Evolutionary conservation across 306 rosid genomes (phyloP), one percentile per base, ranked within the genome.

Genomic region (Lotus japonicus): DNA sequence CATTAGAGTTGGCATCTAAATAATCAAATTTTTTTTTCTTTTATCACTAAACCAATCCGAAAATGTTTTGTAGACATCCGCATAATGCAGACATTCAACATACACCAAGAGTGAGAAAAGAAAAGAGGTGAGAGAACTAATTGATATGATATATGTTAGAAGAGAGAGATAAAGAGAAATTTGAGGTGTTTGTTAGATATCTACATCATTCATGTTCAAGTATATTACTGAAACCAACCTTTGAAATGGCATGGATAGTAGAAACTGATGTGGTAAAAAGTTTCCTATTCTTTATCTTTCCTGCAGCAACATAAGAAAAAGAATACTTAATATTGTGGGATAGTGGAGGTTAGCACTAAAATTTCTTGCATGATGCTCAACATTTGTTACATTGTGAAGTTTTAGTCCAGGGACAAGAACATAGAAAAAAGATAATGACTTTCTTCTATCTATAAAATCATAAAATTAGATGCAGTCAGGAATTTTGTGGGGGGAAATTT

Each of bases 281-380:
- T 69, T 86, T 84, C 83, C 86, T 84, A 74, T 43, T 77, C 59
- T 68, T 77, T 77, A 80, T 77, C 31, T 62, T 79, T 80, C 89
- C 92, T 89, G 92, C 90, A 84, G 16, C 44, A 72, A 60, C 18
- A 62, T 64, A 68, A 13, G 72, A 79, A 70, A 54, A 60, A 73
- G 44, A 52, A 42, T 26, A 44, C 56, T 79, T 68, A 43, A 61
- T 73, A 14, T 14, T 45, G 2, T 39, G 17, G 15, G 11, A 0
- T 15, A n/a, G 38, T 23, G 43, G 13, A 19, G 39, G 16, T 18
- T 61, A 72, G 54, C 23, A 26, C 19, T 38, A 12, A 15, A 10
- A 8, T 51, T 38, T 63, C 14, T 50, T 53, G 55, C 36, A 23
- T 19, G 43, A 28, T 63, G 43, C 72, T 66, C 13, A 48, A 19